Conservation (phyloP, 768 basidiomycete genomes). For the Suillus occidentalis region DNA sequence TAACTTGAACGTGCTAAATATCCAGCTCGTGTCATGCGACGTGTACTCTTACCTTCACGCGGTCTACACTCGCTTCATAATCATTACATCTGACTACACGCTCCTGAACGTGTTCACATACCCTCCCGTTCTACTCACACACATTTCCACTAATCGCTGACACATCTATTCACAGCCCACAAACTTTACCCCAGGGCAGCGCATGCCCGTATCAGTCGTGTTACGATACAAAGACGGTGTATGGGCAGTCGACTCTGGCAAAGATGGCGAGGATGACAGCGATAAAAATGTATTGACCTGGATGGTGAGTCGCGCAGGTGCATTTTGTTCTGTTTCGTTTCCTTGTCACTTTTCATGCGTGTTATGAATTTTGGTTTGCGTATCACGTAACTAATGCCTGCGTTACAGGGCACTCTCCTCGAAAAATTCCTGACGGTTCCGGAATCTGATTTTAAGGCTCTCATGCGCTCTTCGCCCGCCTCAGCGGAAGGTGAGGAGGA, state of each 20-base stretch:
- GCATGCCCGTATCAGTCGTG: constrained; percentile 69
- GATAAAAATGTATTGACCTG: constrained; percentile 74
- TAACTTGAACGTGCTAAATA: background rate
- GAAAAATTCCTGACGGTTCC: constrained; percentile 84
- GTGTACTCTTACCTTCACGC: background rate
- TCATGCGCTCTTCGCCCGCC: constrained; percentile 41
- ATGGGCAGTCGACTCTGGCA: constrained; percentile 65
- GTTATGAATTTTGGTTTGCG: background rate
- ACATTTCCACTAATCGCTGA: constrained; percentile 1
- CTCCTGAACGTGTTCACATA: background rate
- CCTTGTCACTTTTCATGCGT: background rate
- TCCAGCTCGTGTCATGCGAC: background rate
- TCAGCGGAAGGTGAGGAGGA: constrained; percentile 30
- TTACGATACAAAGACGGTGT: constrained; percentile 65
- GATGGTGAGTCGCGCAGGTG: constrained; percentile 49
- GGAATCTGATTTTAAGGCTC: constrained; percentile 58
- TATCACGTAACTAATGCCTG: background rate
- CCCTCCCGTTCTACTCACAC: background rate
- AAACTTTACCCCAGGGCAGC: constrained; percentile 76
- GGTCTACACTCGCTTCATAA: background rate
- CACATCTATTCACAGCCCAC: constrained; percentile 39
- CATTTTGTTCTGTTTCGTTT: background rate
- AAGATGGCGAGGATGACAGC: constrained; percentile 37
- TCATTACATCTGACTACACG: background rate
- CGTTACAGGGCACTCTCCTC: constrained; percentile 73